Percentiles rank a stretch among this genome's conserved stretches.
These are phyloP conservation scores for Pelargonium citronellum DNA, from an alignment of 441 rosid genomes.

Conservation along the genomic window DNA sequence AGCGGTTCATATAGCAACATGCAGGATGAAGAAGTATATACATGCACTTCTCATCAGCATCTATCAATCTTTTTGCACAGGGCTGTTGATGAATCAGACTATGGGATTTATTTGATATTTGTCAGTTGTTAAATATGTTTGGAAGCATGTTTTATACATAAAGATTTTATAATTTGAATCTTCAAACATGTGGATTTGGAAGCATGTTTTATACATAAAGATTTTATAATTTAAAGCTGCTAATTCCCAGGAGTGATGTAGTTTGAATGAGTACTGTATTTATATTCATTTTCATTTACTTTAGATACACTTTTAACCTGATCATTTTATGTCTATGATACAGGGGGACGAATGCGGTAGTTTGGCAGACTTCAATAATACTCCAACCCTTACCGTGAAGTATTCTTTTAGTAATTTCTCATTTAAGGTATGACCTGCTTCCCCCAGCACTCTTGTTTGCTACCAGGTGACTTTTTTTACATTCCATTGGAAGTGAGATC, in stretches of 20 bases:
- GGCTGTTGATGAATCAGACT: conserved; percentile 12
- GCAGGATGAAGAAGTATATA: conserved; percentile 75
- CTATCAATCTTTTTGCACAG: not conserved
- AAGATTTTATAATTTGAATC: not conserved
- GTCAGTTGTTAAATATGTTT: conserved; percentile 1
- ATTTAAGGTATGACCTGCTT: conserved; percentile 56
- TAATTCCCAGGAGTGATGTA: not conserved
- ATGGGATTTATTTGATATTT: conserved; percentile 6
- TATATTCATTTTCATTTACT: not conserved
- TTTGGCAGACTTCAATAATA: conserved; percentile 63
- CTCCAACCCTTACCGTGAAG: conserved; percentile 54
- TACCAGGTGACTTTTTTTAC: not conserved
- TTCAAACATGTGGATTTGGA: not conserved
- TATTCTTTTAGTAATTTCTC: conserved; percentile 97
- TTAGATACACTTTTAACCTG: not conserved
- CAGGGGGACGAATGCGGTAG: conserved; percentile 86
- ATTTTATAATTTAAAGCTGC: not conserved
- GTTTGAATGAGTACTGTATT: not conserved
- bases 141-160: not conserved
- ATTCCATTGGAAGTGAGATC: not conserved
- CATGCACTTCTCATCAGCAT: conserved; percentile 11
- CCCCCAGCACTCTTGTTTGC: not conserved
- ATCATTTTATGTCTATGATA: conserved; percentile 20
- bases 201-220: not conserved
- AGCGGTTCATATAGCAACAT: conserved; percentile 59